Evolutionary conservation across 768 basidiomycete genomes (phyloP).

Genomic region (Obba rivulosa): DNA sequence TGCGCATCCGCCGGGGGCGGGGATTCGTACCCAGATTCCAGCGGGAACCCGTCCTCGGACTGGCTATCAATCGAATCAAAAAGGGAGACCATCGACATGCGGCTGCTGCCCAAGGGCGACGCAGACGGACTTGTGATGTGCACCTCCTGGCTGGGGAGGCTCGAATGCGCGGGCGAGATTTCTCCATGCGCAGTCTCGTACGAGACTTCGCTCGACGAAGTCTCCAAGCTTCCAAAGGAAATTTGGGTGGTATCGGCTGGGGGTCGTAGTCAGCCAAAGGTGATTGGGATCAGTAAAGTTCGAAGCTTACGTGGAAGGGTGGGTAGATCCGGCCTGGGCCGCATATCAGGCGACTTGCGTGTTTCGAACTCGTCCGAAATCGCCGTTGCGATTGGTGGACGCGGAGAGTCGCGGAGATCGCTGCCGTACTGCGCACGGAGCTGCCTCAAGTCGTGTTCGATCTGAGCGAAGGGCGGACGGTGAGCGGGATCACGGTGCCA

Average conservation of each 20-base stretch:
- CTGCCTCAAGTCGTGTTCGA: constrained; percentile 41
- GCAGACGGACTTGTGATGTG: too few relatives aligned
- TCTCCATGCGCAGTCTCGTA: constrained; percentile 11
- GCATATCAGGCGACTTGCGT: constrained; percentile 24
- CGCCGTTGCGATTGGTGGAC: constrained; percentile 16
- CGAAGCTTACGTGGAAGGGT: constrained; percentile 12
- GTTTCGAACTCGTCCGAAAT: constrained; percentile 16
- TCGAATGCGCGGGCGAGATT: not conserved
- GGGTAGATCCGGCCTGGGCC: constrained; percentile 14
- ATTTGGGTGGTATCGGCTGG: constrained; percentile 15
- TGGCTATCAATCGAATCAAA: constrained; percentile 7
- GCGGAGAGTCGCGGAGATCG: constrained; percentile 29
- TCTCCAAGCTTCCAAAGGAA: constrained; percentile 6
- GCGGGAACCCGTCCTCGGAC: not conserved
- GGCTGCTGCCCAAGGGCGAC: not conserved
- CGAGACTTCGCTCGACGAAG: constrained; percentile 12
- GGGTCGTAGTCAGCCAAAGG: not conserved
- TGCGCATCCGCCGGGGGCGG: constrained; percentile 13
- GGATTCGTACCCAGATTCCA: constrained; percentile 12
- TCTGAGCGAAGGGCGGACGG: constrained; percentile 49
- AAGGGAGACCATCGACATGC: constrained; percentile 1
- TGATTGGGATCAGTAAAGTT: not conserved
- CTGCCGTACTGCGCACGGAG: constrained; percentile 37
- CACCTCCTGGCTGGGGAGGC: too few relatives aligned
- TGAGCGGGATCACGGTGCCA: constrained; percentile 50